Percentiles rank a stretch among this genome's conserved stretches.
These are phyloP conservation scores for Geotrichum reessii DNA, from an alignment of 1,139 yeast species.

Conservation along the genomic window DNA sequence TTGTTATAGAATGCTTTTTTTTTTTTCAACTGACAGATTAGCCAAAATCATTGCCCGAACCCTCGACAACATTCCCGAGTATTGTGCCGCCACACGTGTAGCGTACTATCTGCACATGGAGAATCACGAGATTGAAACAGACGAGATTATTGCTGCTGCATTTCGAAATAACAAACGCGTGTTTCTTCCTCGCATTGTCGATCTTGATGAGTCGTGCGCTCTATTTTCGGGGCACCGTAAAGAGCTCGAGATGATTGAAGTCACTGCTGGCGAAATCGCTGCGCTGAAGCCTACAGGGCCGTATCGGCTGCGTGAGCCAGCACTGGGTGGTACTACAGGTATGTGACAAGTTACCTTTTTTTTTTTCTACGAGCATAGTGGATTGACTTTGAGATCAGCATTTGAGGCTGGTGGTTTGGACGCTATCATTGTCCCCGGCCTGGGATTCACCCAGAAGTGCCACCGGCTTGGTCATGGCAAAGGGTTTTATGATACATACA, in stretches of 20 bases:
- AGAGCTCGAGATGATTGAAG: constrained; percentile 54
- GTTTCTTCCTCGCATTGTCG: constrained; percentile 36
- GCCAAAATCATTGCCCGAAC: constrained; percentile 33
- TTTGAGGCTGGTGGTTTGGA: constrained; percentile 50
- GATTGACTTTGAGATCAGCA: constrained; percentile 31
- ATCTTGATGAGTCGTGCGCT: constrained; percentile 22
- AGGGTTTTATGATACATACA: constrained; percentile 83
- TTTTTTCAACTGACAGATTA: constrained; percentile 9
- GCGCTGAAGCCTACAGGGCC: constrained; percentile 60
- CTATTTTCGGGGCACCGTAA: constrained; percentile 39
- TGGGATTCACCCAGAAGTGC: constrained; percentile 58
- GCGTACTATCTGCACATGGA: constrained; percentile 70
- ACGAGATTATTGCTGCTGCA: constrained; percentile 45
- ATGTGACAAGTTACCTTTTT: background rate
- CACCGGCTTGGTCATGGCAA: constrained; percentile 85
- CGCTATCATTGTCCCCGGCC: constrained; percentile 74
- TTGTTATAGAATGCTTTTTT: background rate
- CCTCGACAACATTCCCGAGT: constrained; percentile 39
- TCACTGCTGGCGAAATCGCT: constrained; percentile 43
- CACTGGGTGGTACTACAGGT: constrained; percentile 19
- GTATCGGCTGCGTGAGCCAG: constrained; percentile 66
- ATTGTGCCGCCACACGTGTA: constrained; percentile 44
- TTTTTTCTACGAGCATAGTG: background rate
- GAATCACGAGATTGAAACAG: constrained; percentile 54
- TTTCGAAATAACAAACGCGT: constrained; percentile 40